phyloP scores from a whole-genome alignment of 129 eudicot genomes.

The Chrysanthemum makinoi region DNA sequence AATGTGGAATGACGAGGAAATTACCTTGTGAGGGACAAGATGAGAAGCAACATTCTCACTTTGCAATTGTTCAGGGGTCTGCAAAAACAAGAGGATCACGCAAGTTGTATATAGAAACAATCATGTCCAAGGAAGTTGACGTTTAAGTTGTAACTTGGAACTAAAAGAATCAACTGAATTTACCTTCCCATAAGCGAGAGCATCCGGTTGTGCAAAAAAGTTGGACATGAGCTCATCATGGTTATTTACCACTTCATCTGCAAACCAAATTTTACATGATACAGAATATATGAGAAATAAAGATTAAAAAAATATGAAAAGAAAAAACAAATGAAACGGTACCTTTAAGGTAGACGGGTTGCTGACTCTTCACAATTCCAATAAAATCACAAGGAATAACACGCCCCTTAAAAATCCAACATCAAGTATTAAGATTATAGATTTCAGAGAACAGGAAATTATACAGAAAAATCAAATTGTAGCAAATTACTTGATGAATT shows the following conservation, averaged over 20 bases:
- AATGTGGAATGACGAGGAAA: neutral
- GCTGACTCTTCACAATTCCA: constrained; percentile 94
- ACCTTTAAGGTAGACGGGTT: constrained; percentile 97
- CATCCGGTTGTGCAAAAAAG: constrained; percentile 99
- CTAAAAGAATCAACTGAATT: constrained; percentile 1
- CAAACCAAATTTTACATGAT: constrained; percentile 19
- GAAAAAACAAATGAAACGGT: neutral
- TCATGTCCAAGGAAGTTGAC: neutral
- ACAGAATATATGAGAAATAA: neutral
- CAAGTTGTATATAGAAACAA: neutral
- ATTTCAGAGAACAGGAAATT: constrained; percentile 19
- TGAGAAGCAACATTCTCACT: constrained; percentile 74
- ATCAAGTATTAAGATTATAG: constrained; percentile 10
- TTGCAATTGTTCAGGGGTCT: constrained; percentile 89
- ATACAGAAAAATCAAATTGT: neutral
- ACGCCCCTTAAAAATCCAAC: constrained; percentile 73
- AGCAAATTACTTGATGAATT: constrained; percentile 82
- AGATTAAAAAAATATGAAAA: neutral
- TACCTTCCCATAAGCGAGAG: constrained; percentile 99
- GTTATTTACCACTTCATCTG: constrained; percentile 94
- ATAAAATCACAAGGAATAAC: constrained; percentile 98
- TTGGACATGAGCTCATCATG: constrained; percentile 99
- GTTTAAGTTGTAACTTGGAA: neutral
- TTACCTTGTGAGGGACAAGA: constrained; percentile 92
- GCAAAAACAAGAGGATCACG: constrained; percentile 23